phyloP scores from a whole-genome alignment of 2,329 filamentous ascomycete species.

The Fusarium mangiferae region DNA sequence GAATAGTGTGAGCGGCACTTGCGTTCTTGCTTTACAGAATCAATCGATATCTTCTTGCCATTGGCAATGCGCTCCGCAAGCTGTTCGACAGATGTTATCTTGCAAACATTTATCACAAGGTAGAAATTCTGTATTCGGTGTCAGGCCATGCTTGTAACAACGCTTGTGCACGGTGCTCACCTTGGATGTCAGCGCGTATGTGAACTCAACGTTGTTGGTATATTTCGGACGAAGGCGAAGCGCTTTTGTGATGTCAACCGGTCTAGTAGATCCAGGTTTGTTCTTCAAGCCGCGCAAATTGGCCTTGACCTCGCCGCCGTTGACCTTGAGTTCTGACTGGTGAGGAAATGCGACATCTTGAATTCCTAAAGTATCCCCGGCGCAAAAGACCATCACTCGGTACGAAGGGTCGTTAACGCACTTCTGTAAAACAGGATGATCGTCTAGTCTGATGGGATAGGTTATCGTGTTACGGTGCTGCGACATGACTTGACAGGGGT shows the following conservation, averaged over 20 bases:
- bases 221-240: slow-evolving; percentile 78
- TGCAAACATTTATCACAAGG: slow-evolving; percentile 79
- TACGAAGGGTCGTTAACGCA: slow-evolving; percentile 70
- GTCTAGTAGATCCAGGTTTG: slow-evolving; percentile 92
- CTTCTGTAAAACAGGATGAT: slow-evolving; percentile 62
- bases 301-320: slow-evolving; percentile 87
- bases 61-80: slow-evolving; percentile 75
- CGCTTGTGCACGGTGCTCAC: slow-evolving; percentile 57
- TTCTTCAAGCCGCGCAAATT: slow-evolving; percentile 96
- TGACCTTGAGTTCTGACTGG: slow-evolving; percentile 92
- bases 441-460: slow-evolving; percentile 60
- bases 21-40: slow-evolving; percentile 87
- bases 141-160: slow-evolving; percentile 30
- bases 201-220: slow-evolving; percentile 82
- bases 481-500: slow-evolving; percentile 60
- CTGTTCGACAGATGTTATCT: slow-evolving; percentile 74
- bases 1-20: slow-evolving; percentile 53
- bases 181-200: slow-evolving; percentile 92
- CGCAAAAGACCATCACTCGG: slow-evolving; percentile 86
- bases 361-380: slow-evolving; percentile 68
- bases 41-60: slow-evolving; percentile 79
- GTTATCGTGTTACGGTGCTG: slow-evolving; percentile 62
- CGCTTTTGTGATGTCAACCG: slow-evolving; percentile 86
- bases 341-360: slow-evolving; percentile 91
- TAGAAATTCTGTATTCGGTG: slow-evolving; percentile 70